These are phyloP conservation scores for Beauveria rudraprayagi DNA, from an alignment of 2,329 filamentous ascomycete species.

Conservation along the genomic window DNA sequence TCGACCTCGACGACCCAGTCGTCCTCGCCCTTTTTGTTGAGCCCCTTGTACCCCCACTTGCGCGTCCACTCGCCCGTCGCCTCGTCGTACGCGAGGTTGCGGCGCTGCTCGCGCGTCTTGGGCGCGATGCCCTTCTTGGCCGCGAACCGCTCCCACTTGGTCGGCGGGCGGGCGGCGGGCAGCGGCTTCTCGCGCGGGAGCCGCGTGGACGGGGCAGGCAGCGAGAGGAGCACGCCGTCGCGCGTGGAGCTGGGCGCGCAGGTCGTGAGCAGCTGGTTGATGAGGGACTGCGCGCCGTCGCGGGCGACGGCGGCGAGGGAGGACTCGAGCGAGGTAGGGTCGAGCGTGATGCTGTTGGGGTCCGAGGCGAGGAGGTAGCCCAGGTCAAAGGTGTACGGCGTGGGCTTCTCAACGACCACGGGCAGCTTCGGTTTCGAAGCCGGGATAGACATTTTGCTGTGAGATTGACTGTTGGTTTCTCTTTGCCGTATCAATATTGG, in stretches of 20 bases:
- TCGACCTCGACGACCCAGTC: constrained; percentile 94
- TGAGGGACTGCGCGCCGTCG: constrained; percentile 81
- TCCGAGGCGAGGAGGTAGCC: constrained; percentile 78
- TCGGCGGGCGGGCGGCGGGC: constrained; percentile 71
- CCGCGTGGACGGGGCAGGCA: constrained; percentile 61
- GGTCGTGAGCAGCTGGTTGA: constrained; percentile 90
- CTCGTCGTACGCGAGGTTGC: constrained; percentile 77
- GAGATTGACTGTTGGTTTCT: background rate
- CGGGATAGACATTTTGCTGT: constrained; percentile 26
- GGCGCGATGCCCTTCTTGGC: constrained; percentile 93
- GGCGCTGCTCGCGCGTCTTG: constrained; percentile 69
- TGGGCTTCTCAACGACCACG: constrained; percentile 68
- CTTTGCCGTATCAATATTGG: background rate
- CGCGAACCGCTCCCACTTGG: constrained; percentile 94
- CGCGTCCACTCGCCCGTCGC: constrained; percentile 79
- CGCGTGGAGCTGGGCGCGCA: constrained; percentile 66
- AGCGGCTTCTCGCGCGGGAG: constrained; percentile 90
- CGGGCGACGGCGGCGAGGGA: constrained; percentile 68
- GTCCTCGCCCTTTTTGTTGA: constrained; percentile 74
- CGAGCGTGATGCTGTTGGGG: constrained; percentile 67
- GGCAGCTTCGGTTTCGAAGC: constrained; percentile 43
- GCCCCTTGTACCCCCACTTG: constrained; percentile 90
- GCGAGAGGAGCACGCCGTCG: constrained; percentile 66
- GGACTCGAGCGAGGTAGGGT: constrained; percentile 49
- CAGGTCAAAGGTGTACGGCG: constrained; percentile 90